Evolutionary conservation across 2,329 filamentous ascomycete genomes (phyloP).

Genomic region (Exophiala phaeomuriformis): DNA sequence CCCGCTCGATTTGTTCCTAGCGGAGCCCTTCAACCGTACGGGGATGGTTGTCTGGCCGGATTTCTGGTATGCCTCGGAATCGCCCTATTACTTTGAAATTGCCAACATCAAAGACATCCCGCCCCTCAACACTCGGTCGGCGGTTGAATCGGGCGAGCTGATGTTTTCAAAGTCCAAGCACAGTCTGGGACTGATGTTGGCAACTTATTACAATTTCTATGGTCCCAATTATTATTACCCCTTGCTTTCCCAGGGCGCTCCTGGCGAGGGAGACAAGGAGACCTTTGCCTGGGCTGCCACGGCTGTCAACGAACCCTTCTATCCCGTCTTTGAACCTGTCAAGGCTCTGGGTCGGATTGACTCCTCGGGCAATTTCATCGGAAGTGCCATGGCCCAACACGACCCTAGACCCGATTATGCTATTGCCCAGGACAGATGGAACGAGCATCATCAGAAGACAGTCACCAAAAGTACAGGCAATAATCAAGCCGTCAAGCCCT

Average conservation of each 20-base stretch:
- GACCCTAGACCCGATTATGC: slow-evolving; percentile 33
- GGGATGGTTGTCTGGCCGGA: slow-evolving; percentile 55
- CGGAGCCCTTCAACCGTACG: slow-evolving; percentile 45
- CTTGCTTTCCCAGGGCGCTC: slow-evolving; percentile 41
- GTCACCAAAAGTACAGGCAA: no score
- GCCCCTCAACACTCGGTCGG: slow-evolving; percentile 30
- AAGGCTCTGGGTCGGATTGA: slow-evolving; percentile 19
- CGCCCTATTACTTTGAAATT: slow-evolving; percentile 39
- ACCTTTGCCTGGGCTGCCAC: slow-evolving; percentile 43
- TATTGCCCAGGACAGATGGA: background rate
- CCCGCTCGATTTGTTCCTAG: slow-evolving; percentile 42
- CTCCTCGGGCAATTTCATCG: slow-evolving; percentile 26
- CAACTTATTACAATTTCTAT: slow-evolving; percentile 46
- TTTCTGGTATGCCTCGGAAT: slow-evolving; percentile 42
- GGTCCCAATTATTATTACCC: slow-evolving; percentile 42
- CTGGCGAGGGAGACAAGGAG: slow-evolving; percentile 47
- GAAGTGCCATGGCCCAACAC: slow-evolving; percentile 32
- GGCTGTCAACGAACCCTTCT: slow-evolving; percentile 36
- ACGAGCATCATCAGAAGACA: no score
- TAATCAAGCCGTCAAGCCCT: slow-evolving; percentile 28
- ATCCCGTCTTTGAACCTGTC: slow-evolving; percentile 36
- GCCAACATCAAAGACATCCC: slow-evolving; percentile 32
- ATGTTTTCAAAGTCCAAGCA: slow-evolving; percentile 41
- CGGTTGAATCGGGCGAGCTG: slow-evolving; percentile 42
- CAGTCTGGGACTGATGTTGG: slow-evolving; percentile 38